phyloP scores from a whole-genome alignment of 2,329 filamentous ascomycete genomes.

The Pseudofabraea citricarpa region DNA sequence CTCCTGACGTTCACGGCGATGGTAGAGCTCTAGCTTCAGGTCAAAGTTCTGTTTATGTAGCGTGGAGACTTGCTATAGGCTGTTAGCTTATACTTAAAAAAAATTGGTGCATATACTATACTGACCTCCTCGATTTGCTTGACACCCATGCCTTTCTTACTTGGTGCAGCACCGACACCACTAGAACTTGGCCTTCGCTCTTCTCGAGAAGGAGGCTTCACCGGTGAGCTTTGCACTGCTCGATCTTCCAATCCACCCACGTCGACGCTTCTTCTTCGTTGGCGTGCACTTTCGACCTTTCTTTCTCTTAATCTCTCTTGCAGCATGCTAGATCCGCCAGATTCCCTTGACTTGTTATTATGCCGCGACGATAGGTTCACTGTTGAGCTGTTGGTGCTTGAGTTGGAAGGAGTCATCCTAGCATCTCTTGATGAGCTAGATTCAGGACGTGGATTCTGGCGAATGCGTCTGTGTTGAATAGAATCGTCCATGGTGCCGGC shows the following conservation, averaged over 20 bases:
- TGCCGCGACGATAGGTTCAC: constrained; percentile 8
- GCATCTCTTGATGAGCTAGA: constrained; percentile 17
- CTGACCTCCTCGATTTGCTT: constrained; percentile 65
- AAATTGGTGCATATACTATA: constrained; percentile 1
- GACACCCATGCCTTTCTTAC: constrained; percentile 51
- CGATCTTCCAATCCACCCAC: constrained; percentile 10
- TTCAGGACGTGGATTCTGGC: constrained; percentile 12
- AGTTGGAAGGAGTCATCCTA: constrained; percentile 19
- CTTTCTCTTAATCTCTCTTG: constrained; percentile 29
- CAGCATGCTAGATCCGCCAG: constrained; percentile 21
- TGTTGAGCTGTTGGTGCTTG: constrained; percentile 13
- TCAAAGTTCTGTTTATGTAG: constrained; percentile 75
- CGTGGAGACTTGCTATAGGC: constrained; percentile 53
- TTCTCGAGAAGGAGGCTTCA: constrained; percentile 15
- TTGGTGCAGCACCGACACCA: constrained; percentile 11
- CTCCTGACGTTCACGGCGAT: constrained; percentile 60
- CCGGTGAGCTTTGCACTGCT: constrained; percentile 25
- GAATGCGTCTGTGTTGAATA: constrained; percentile 9
- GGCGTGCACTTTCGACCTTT: constrained; percentile 24
- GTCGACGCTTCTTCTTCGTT: constrained; percentile 19
- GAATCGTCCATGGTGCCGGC: constrained; percentile 19
- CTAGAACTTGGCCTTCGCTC: constrained; percentile 25
- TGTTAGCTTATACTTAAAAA: constrained; percentile 9
- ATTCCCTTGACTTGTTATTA: constrained; percentile 3
- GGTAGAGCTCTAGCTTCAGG: constrained; percentile 67